Base-by-base conservation (phyloP, 768 basidiomycete genomes). In the Rubroboletus satanas region DNA sequence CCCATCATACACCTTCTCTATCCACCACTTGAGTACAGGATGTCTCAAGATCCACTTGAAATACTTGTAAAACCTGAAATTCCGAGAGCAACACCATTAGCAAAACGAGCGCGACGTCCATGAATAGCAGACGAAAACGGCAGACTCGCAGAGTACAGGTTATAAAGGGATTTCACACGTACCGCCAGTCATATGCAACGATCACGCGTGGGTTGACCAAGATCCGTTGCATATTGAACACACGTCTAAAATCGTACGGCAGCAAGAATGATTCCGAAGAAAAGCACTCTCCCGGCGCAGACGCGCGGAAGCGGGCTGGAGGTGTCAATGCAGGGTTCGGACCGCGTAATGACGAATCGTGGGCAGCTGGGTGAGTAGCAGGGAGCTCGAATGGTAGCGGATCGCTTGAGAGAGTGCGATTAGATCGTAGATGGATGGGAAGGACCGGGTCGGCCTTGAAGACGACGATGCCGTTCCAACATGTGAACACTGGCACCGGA, bases 401-500 rank as follows among this genome's bases (percentile, higher is more conserved):
- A 21, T 64, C 36, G 0, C 51, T 61, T 0, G 74, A 76, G n/a
- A 77, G 70, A 14, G 73, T 73, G 15, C 49, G 58, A 42, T 75
- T 75, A 1, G 66, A 60, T 43, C 77, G 76, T 6, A 76, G 66
- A 45, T 67, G 55, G 35, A 74, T 53, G 14, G 77, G 76, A 31
- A 77, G 66, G 31, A 78, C 43, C 5, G 77, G 75, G 47, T 78
- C 77, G 0, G 77, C 71, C 9, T 58, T 42, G 58, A 78, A 73
- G 3, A 71, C 72, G 45, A 68, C 68, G 57, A 78, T 74, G 32
- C 77, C 77, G 47, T 78, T 78, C 77, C 77, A 78, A 62, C 77
- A 78, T 0, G 74, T 56, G 52, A 76, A 74, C 7, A 77, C 77
- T 10, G 77, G 76, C 2, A 70, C 77, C 11, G 77, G 75, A 14